A percentile compares a stretch with the other conserved stretches of the same genome.
phyloP scores from a whole-genome alignment of 352 stramenopile genomes.

The Globisporangium cederbergense region DNA sequence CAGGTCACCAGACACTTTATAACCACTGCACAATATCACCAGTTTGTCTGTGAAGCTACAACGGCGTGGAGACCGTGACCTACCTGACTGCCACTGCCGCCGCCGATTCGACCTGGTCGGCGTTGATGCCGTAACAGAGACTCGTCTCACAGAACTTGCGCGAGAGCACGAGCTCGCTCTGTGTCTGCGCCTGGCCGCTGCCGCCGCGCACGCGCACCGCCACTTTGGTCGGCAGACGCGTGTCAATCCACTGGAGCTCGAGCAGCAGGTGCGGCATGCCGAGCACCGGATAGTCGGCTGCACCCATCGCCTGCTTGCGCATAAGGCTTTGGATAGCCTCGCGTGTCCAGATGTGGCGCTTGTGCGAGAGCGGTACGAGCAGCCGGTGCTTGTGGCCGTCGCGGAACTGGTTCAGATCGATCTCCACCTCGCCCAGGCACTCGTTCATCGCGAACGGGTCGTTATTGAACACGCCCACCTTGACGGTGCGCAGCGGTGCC shows the following conservation, averaged over 20 bases:
- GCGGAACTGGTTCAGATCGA: conserved; percentile 42
- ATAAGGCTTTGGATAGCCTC: conserved; percentile 44
- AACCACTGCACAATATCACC: too few species aligned
- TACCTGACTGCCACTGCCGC: background rate
- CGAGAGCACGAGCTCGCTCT: conserved; percentile 24
- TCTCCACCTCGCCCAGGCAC: conserved; percentile 46
- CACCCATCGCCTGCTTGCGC: conserved; percentile 40
- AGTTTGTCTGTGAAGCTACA: too few species aligned
- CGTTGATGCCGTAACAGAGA: conserved; percentile 32
- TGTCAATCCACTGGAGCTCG: conserved; percentile 65
- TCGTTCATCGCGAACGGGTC: conserved; percentile 49
- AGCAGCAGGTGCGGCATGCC: conserved; percentile 43
- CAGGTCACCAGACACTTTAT: too few species aligned
- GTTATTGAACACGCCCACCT: conserved; percentile 52
- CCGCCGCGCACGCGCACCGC: conserved; percentile 30
- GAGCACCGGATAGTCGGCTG: conserved; percentile 36
- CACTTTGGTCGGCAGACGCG: conserved; percentile 47
- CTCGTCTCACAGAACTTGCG: conserved; percentile 41
- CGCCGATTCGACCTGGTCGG: conserved; percentile 17
- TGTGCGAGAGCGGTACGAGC: conserved; percentile 43
- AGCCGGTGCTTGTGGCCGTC: conserved; percentile 28
- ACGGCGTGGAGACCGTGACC: too few species aligned
- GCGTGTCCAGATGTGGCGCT: conserved; percentile 46
- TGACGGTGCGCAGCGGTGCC: conserved; percentile 29
- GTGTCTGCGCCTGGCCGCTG: conserved; percentile 3